Conservation (phyloP, 768 basidiomycete genomes). For the Boletus coccyginus region DNA sequence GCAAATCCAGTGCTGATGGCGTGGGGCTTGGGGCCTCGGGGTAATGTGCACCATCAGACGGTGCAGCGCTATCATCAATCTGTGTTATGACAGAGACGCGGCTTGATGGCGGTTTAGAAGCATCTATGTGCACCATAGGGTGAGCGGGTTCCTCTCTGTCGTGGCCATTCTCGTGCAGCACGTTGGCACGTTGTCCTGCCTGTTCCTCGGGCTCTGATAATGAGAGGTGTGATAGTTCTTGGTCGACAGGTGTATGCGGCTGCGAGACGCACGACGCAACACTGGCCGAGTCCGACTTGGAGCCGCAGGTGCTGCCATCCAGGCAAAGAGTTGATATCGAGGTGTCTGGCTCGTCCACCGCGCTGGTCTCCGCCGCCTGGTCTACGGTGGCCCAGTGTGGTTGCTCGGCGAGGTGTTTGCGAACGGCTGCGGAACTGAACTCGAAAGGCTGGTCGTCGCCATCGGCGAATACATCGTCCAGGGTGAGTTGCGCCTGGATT, state of each 20-base stretch:
- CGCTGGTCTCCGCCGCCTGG: conserved; percentile 32
- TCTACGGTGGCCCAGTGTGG: conserved; percentile 33
- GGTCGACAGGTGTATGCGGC: background rate
- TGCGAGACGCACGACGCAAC: conserved; percentile 21
- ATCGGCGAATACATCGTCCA: conserved; percentile 72
- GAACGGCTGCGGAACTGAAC: conserved; percentile 61
- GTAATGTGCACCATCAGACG: background rate
- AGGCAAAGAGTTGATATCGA: conserved; percentile 63
- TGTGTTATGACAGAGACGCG: conserved; percentile 25
- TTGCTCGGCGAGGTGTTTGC: conserved; percentile 57
- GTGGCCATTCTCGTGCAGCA: conserved; percentile 1
- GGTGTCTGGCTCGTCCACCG: conserved; percentile 35
- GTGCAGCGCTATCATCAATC: background rate
- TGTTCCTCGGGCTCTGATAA: conserved; percentile 16
- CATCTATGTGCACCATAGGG: conserved; percentile 45
- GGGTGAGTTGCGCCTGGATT: conserved; percentile 30
- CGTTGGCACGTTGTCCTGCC: background rate
- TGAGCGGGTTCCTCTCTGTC: conserved; percentile 24
- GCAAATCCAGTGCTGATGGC: conserved; percentile 20
- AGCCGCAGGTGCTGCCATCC: conserved; percentile 31
- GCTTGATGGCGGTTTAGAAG: conserved; percentile 33
- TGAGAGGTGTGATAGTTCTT: conserved; percentile 23
- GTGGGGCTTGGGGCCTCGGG: background rate
- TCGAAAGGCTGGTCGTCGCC: conserved; percentile 47
- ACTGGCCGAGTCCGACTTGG: conserved; percentile 18